Evolutionary conservation across 371 early-diverging fungal species (phyloP).

Genomic region (Mucor lusitanicus): DNA sequence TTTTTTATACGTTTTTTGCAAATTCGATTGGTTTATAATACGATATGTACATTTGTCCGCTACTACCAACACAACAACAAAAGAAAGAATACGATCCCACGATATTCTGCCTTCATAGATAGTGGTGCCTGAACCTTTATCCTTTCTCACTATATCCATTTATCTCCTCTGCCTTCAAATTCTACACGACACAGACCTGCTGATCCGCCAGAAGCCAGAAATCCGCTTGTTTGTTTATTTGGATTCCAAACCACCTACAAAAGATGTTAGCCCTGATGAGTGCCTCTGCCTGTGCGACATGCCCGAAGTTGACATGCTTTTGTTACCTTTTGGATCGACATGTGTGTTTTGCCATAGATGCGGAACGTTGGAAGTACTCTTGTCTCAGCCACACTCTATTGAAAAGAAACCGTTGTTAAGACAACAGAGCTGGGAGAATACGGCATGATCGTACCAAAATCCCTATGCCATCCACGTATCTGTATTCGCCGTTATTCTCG

Average conservation of each 20-base stretch:
- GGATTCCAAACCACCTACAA: constrained; percentile 25
- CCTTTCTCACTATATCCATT: constrained; percentile 11
- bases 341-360: constrained; percentile 10
- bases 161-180: constrained; percentile 23
- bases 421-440: background rate
- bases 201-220: constrained; percentile 27
- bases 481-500: constrained; percentile 7
- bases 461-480: constrained; percentile 25
- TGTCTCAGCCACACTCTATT: background rate
- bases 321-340: constrained; percentile 16
- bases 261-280: background rate
- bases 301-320: background rate
- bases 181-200: constrained; percentile 34
- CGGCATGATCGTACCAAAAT: background rate
- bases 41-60: background rate
- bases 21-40: background rate
- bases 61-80: background rate
- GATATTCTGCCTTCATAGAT: background rate
- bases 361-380: constrained; percentile 3
- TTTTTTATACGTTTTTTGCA: background rate
- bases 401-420: background rate
- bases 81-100: background rate
- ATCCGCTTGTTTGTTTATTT: constrained; percentile 14
- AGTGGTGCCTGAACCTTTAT: constrained; percentile 10
- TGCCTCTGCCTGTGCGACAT: background rate